Percentiles rank a stretch among this genome's conserved stretches.
Evolutionary conservation across 495 filamentous ascomycete species (phyloP).

Genomic region (Podospora conica): DNA sequence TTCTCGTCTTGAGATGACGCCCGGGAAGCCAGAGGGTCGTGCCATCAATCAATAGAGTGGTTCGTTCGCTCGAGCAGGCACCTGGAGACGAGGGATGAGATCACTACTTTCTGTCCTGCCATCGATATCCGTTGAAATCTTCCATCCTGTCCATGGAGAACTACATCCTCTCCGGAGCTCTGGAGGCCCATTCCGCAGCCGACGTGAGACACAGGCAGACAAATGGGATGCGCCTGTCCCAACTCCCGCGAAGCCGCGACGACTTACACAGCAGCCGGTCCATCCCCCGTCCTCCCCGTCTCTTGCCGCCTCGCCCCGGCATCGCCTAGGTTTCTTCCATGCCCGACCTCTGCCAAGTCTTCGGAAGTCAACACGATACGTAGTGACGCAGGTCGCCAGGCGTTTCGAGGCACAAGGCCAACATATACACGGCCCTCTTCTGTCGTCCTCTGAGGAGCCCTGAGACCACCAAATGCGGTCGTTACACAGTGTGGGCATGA

Average conservation of each 20-base stretch:
- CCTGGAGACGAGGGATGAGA: too few relatives aligned
- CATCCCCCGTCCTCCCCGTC: background rate
- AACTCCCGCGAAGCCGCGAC: background rate
- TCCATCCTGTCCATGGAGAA: background rate
- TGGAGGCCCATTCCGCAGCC: background rate
- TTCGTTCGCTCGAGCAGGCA: background rate
- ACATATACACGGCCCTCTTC: slow-evolving; percentile 1
- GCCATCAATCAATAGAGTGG: background rate
- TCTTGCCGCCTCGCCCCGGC: background rate
- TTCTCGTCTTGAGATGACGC: background rate
- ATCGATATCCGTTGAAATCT: slow-evolving; percentile 2
- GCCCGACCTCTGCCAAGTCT: slow-evolving; percentile 7
- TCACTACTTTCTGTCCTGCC: background rate
- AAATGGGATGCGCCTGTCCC: background rate
- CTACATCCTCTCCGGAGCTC: background rate
- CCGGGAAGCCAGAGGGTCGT: slow-evolving; percentile 1
- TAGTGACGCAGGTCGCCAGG: slow-evolving; percentile 8
- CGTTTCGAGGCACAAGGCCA: slow-evolving; percentile 9
- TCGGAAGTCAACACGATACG: slow-evolving; percentile 15
- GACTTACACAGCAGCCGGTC: background rate
- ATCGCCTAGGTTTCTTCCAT: background rate
- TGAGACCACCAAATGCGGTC: background rate
- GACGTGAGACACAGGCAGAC: background rate
- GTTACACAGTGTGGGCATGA: slow-evolving; percentile 5
- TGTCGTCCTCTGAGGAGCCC: background rate